Conservation (phyloP, 2,329 filamentous ascomycete species). For the Botrytis medusae region DNA sequence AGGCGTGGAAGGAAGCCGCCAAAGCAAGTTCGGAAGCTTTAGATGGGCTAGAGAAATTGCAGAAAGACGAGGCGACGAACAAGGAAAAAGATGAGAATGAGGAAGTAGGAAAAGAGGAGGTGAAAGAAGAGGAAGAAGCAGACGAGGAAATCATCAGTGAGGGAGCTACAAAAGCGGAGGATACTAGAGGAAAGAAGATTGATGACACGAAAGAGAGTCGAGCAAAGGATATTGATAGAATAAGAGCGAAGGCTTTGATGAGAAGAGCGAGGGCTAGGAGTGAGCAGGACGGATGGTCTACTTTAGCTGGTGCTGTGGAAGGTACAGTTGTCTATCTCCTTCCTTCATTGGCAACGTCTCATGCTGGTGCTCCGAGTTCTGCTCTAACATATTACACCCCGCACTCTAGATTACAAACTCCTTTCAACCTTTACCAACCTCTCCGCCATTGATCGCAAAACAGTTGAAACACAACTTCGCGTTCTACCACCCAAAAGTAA, state of each 20-base stretch:
- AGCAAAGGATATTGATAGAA: constrained; percentile 77
- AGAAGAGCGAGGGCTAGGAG: constrained; percentile 48
- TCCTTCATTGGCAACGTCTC: neutral
- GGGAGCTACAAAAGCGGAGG: constrained; percentile 53
- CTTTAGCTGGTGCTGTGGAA: constrained; percentile 71
- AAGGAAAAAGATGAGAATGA: constrained; percentile 44
- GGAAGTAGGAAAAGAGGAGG: constrained; percentile 52
- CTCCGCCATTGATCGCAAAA: constrained; percentile 62
- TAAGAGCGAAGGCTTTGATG: constrained; percentile 80
- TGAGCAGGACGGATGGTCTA: constrained; percentile 74
- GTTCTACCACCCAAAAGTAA: constrained; percentile 68
- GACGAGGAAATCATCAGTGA: constrained; percentile 62
- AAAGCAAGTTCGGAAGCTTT: constrained; percentile 71
- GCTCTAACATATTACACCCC: neutral
- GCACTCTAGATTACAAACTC: constrained; percentile 64
- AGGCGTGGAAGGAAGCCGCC: constrained; percentile 81
- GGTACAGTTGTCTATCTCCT: constrained; percentile 27
- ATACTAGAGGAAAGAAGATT: constrained; percentile 39
- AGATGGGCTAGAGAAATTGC: constrained; percentile 66
- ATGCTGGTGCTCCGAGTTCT: neutral
- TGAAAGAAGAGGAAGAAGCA: constrained; percentile 44
- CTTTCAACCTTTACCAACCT: constrained; percentile 62
- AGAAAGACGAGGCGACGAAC: constrained; percentile 39
- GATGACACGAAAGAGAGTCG: constrained; percentile 64
- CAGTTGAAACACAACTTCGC: constrained; percentile 65